phyloP scores from a whole-genome alignment of 352 stramenopile species.

The Globisporangium nagaii region DNA sequence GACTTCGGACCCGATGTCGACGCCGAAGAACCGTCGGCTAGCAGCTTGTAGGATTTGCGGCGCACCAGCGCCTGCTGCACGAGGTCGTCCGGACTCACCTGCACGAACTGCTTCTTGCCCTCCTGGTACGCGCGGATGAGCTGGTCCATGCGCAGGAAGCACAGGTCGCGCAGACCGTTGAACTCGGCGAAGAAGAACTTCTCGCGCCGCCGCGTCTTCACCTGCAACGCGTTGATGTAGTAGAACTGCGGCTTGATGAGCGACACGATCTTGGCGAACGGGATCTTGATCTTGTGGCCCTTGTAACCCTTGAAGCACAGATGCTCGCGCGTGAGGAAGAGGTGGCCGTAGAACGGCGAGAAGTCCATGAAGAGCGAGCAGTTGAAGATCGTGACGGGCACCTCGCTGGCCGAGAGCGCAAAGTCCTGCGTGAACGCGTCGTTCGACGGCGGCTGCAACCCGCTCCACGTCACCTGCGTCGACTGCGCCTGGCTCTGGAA shows the following conservation, averaged over 20 bases:
- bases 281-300: slow-evolving; percentile 41
- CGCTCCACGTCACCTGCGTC: slow-evolving; percentile 59
- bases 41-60: slow-evolving; percentile 47
- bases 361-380: slow-evolving; percentile 74
- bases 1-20: not conserved
- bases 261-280: slow-evolving; percentile 52
- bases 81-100: slow-evolving; percentile 32
- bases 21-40: slow-evolving; percentile 21
- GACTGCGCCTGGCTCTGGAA: slow-evolving; percentile 65
- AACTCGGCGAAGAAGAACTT: slow-evolving; percentile 81
- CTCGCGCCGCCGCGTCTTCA: slow-evolving; percentile 59
- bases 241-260: slow-evolving; percentile 82
- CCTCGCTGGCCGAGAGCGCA: slow-evolving; percentile 33
- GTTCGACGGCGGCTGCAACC: slow-evolving; percentile 31
- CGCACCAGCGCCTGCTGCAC: slow-evolving; percentile 50
- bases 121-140: slow-evolving; percentile 63
- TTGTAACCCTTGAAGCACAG: slow-evolving; percentile 62
- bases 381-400: slow-evolving; percentile 62
- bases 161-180: slow-evolving; percentile 67
- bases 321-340: slow-evolving; percentile 65
- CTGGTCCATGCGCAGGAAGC: slow-evolving; percentile 64
- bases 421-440: slow-evolving; percentile 36
- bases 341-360: slow-evolving; percentile 63
- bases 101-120: slow-evolving; percentile 21
- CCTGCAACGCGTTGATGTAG: slow-evolving; percentile 77